Evolutionary conservation across 1,284 basidiomycete genomes (phyloP).

Genomic region (Polyporus tsugae): DNA sequence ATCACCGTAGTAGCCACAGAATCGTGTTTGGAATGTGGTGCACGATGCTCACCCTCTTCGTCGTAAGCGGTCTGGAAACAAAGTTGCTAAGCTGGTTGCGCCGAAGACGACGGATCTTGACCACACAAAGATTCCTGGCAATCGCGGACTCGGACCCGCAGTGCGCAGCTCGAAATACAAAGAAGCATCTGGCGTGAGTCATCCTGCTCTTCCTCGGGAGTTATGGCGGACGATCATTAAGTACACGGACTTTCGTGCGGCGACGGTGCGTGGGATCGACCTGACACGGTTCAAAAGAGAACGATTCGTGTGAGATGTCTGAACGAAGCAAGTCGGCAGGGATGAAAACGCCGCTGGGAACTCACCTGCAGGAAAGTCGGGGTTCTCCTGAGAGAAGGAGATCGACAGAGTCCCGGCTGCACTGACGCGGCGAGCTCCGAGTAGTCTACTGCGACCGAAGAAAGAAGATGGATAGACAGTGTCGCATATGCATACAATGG

Average conservation of each 20-base stretch:
- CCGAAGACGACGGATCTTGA: neutral
- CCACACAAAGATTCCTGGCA: neutral
- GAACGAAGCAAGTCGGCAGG: neutral
- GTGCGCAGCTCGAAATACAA: neutral
- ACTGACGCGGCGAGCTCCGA: neutral
- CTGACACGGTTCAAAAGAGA: no score
- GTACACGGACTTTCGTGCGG: neutral
- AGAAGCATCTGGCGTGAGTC: neutral
- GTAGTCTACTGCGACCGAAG: neutral
- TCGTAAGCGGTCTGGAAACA: neutral
- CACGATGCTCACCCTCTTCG: neutral
- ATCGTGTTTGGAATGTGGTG: neutral
- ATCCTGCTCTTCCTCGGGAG: neutral
- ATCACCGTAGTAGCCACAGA: neutral
- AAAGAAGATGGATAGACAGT: neutral
- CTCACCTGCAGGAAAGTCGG: neutral
- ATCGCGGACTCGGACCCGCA: neutral
- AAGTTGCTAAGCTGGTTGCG: neutral
- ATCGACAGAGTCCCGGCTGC: neutral
- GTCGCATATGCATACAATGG: neutral
- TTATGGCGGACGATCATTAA: neutral
- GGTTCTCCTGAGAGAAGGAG: neutral
- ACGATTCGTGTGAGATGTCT: no score
- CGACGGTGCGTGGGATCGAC: neutral
- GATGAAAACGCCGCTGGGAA: neutral